phyloP scores from a whole-genome alignment of 352 stramenopile genomes.

The Pythium sp. region DNA sequence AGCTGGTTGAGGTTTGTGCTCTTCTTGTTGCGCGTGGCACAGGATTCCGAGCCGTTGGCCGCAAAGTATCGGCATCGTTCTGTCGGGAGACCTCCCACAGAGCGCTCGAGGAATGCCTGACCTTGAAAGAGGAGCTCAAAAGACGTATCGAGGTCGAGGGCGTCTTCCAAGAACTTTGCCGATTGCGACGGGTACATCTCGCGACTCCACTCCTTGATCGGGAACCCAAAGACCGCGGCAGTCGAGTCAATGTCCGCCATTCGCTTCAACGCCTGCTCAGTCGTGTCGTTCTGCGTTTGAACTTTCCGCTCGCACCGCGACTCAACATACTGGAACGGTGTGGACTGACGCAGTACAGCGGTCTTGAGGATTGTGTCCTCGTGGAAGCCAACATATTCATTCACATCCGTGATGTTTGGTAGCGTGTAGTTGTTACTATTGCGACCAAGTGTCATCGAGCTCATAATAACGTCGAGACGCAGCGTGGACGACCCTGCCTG shows the following conservation, averaged over 20 bases:
- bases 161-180: constrained; percentile 2
- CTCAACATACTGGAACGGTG: constrained; percentile 10
- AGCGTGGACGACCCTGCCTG: constrained; percentile 18
- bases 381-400: neutral
- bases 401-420: neutral
- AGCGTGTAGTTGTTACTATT: constrained; percentile 2
- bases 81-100: constrained; percentile 11
- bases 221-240: constrained; percentile 22
- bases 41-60: neutral
- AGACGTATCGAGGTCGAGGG: constrained; percentile 15
- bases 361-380: constrained; percentile 22
- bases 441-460: constrained; percentile 4
- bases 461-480: constrained; percentile 14
- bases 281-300: neutral
- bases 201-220: constrained; percentile 24
- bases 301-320: constrained; percentile 4
- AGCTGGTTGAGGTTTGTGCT: constrained; percentile 13
- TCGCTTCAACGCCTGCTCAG: constrained; percentile 2
- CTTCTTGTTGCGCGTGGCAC: neutral
- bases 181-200: constrained; percentile 21
- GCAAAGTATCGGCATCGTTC: constrained; percentile 14
- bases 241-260: constrained; percentile 25
- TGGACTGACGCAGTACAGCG: constrained; percentile 11
- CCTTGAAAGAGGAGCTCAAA: constrained; percentile 32
- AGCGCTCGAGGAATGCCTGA: constrained; percentile 24